Percentiles rank a stretch among this genome's conserved stretches.
phyloP scores from a whole-genome alignment of 768 basidiomycete genomes.

The Arthromyces matolae region DNA sequence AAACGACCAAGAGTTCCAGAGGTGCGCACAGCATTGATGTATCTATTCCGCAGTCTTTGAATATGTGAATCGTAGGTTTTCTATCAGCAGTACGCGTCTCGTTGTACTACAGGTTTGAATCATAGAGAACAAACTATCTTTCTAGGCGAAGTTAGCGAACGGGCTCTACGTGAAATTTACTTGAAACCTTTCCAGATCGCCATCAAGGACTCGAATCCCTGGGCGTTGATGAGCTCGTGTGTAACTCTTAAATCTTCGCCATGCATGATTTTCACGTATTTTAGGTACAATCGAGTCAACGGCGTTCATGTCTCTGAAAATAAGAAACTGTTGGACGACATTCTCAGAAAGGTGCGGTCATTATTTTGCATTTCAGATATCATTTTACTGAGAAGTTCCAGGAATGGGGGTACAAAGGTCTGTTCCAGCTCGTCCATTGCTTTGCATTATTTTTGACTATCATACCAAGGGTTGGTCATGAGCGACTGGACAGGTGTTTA shows the following conservation, averaged over 20 bases:
- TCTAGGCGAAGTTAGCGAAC: conserved; percentile 44
- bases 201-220: conserved; percentile 48
- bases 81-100: conserved; percentile 38
- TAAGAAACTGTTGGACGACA: conserved; percentile 43
- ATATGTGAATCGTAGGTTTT: conserved; percentile 29
- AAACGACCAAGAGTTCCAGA: conserved; percentile 62
- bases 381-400: conserved; percentile 12
- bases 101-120: background rate
- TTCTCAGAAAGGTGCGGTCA: conserved; percentile 42
- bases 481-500: conserved; percentile 57
- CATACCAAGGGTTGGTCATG: conserved; percentile 56
- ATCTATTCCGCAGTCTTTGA: too few species aligned
- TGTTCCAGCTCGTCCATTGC: background rate
- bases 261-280: too few species aligned
- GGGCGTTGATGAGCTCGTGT: conserved; percentile 59
- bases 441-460: background rate
- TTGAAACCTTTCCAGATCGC: conserved; percentile 62
- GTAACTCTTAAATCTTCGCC: too few species aligned
- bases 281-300: conserved; percentile 59
- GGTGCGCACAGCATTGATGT: conserved; percentile 25
- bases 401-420: conserved; percentile 63
- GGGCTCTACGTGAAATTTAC: conserved; percentile 56
- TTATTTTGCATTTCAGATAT: background rate
- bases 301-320: conserved; percentile 59
- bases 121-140: background rate